Evolutionary conservation across 2,329 filamentous ascomycete species (phyloP).

Genomic region (Madurella fahalii): DNA sequence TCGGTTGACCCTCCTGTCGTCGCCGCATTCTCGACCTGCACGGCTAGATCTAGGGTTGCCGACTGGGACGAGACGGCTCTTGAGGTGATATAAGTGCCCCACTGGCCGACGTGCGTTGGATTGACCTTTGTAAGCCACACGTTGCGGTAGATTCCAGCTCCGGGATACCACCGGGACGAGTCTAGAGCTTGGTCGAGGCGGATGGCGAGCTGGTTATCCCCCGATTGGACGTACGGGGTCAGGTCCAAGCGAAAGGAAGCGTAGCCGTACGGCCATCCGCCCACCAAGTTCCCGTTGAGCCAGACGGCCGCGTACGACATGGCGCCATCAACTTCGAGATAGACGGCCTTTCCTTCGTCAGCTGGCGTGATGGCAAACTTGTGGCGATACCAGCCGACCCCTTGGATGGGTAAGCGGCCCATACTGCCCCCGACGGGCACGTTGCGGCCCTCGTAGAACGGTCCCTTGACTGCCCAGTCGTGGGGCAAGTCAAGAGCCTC

Average conservation of each 20-base stretch:
- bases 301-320: constrained; percentile 51
- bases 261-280: constrained; percentile 50
- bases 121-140: constrained; percentile 50
- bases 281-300: constrained; percentile 47
- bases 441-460: constrained; percentile 34
- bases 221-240: constrained; percentile 38
- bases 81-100: constrained; percentile 47
- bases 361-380: constrained; percentile 31
- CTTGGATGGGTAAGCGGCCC: constrained; percentile 46
- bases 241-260: constrained; percentile 49
- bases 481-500: constrained; percentile 41
- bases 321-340: constrained; percentile 47
- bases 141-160: constrained; percentile 51
- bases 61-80: constrained; percentile 40
- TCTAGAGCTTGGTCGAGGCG: constrained; percentile 47
- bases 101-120: constrained; percentile 45
- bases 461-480: constrained; percentile 47
- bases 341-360: constrained; percentile 38
- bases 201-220: constrained; percentile 45
- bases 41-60: constrained; percentile 41
- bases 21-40: constrained; percentile 43
- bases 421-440: constrained; percentile 37
- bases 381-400: constrained; percentile 51
- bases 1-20: constrained; percentile 28
- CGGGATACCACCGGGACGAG: constrained; percentile 52